phyloP scores from a whole-genome alignment of 495 filamentous ascomycete species.

The Xylaria intraflava region DNA sequence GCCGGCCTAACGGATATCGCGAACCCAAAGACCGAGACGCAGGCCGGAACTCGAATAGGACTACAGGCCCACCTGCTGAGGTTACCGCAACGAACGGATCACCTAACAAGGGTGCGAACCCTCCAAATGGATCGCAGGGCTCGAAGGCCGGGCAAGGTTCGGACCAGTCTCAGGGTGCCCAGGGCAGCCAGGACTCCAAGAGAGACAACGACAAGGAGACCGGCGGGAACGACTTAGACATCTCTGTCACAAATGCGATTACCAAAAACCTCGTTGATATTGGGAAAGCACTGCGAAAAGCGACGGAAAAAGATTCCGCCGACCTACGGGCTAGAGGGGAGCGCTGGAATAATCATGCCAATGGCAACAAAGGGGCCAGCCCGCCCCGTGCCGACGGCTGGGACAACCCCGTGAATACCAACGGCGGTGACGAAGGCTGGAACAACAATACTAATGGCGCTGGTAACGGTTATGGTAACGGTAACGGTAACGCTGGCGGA shows the following conservation, averaged over 20 bases:
- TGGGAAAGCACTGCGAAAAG: neutral
- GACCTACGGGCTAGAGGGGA: conserved; percentile 2
- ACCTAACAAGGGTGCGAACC: neutral
- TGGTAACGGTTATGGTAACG: neutral
- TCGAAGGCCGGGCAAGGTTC: neutral
- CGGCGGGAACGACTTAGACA: conserved; percentile 7
- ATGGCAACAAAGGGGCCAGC: conserved; percentile 12
- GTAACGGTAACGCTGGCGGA: conserved; percentile 3
- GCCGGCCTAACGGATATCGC: neutral
- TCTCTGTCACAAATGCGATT: neutral
- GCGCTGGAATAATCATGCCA: conserved; percentile 10
- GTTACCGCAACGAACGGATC: conserved; percentile 1
- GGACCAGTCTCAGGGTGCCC: neutral
- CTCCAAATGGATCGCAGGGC: neutral
- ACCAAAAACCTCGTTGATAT: neutral
- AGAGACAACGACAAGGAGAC: conserved; percentile 5
- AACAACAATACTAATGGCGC: neutral
- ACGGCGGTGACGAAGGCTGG: neutral
- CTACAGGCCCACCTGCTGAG: conserved; percentile 9
- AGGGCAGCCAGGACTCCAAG: conserved; percentile 3
- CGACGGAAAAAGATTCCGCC: neutral
- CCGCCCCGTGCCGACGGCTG: neutral
- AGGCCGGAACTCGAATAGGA: conserved; percentile 20
- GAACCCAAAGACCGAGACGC: conserved; percentile 8
- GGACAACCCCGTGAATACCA: conserved; percentile 4